Base-by-base conservation (phyloP, 306 rosid genomes). In the Corylus avellana region DNA sequence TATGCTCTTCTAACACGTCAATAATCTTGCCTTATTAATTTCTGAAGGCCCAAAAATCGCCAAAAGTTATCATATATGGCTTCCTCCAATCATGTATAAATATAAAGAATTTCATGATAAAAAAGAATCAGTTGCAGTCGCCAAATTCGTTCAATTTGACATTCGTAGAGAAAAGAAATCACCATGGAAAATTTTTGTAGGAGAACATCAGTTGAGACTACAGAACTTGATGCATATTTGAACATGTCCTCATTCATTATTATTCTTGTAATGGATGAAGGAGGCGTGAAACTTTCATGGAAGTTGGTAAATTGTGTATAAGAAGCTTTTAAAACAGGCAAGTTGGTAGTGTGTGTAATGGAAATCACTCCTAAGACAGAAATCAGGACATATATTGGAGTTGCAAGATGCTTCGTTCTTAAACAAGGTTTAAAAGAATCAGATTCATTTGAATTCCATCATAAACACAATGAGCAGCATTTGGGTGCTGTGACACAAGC, bases 351-450 rank as follows among this genome's bases (percentile, higher is more conserved):
- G 35, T 20, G 67, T 62, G 17, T 42, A 42, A 29, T 62, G 69
- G 39, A 62, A 62, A 62, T 62, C n/a, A 62, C 69, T 62, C 44
- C 14, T 62, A 29, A 27, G 44, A 62, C 69, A 62, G 69, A 62
- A 12, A 29, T 62, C 11, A 27, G 69, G 69, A 62, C 69, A 9
- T 27, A 29, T 2, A 6, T 62, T 14, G 17, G 44, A 62, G 69
- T 62, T 32, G 16, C 69, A 25, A 29, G n/a, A 29, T 29, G 42
- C 69, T 29, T 62, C 29, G n/a, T 62, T 62, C 12, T 62, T 62
- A 27, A 27, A 72, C 55, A 77, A 25, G 78, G 66, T 71, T 29
- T 54, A 42, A 29, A 17, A 81, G 11, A 72, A 72, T 53, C 68
- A 55, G 16, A 11, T 55, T 73, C 73, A 64, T 78, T 47, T 49